Evolutionary conservation across 768 basidiomycete genomes (phyloP).

Genomic region (Brasilioporus rufonigricans): DNA sequence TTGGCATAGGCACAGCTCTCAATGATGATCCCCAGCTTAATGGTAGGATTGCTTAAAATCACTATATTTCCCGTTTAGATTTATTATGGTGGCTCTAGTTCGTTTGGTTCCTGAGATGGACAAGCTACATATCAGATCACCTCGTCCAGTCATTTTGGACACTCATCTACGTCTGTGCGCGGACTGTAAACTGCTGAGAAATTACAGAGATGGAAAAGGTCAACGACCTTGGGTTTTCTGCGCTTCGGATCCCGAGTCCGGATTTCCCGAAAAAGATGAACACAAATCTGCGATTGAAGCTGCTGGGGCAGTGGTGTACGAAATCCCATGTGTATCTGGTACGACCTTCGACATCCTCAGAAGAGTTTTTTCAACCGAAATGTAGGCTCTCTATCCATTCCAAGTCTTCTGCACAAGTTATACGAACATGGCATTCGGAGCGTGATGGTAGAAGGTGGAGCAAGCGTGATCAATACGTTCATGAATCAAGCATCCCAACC

Average conservation of each 20-base stretch:
- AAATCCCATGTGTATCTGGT: conserved; percentile 45
- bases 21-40: conserved; percentile 97
- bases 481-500: conserved; percentile 11
- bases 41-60: conserved; percentile 45
- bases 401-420: conserved; percentile 50
- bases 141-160: conserved; percentile 86
- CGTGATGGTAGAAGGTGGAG: conserved; percentile 97
- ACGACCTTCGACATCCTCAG: neutral
- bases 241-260: conserved; percentile 14
- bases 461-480: conserved; percentile 67
- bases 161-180: conserved; percentile 62
- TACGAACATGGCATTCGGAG: conserved; percentile 57
- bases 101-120: conserved; percentile 48
- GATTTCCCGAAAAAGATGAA: conserved; percentile 22
- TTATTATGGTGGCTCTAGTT: conserved; percentile 35
- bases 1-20: conserved; percentile 86
- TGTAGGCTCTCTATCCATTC: conserved; percentile 43
- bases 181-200: conserved; percentile 67
- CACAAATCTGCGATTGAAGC: conserved; percentile 47
- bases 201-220: conserved; percentile 57
- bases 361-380: neutral
- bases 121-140: conserved; percentile 44
- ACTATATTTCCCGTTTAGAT: neutral
- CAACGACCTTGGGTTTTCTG: conserved; percentile 75
- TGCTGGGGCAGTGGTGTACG: conserved; percentile 67